A percentile compares a stretch with the other conserved stretches of the same genome.
phyloP scores from a whole-genome alignment of 1,139 yeast species.

The Pichia sp. region DNA sequence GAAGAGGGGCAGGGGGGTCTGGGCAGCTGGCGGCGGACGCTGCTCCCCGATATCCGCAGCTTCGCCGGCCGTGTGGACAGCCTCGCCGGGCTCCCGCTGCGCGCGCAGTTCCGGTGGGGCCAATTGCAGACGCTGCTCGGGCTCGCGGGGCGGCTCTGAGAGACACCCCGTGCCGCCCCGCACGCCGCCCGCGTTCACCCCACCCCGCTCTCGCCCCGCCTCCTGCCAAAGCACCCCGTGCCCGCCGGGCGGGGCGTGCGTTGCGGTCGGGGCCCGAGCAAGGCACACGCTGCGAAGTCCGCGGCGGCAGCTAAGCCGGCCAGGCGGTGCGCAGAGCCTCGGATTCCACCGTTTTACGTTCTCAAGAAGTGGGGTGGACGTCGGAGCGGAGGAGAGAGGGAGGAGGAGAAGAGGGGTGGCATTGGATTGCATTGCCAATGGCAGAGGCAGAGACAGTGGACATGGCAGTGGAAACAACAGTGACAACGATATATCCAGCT shows the following conservation, averaged over 20 bases:
- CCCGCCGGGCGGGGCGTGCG: not conserved
- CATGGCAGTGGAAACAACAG: too few species aligned
- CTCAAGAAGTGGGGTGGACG: not conserved
- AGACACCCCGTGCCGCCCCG: not conserved
- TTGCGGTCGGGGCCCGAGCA: not conserved
- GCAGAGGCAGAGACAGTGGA: too few species aligned
- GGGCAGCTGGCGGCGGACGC: not conserved
- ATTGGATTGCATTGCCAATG: too few species aligned
- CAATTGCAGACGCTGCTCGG: not conserved
- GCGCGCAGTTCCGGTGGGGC: not conserved
- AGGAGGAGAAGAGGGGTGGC: too few species aligned
- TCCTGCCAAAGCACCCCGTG: not conserved
- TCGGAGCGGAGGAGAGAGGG: too few species aligned
- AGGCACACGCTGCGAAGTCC: too few species aligned
- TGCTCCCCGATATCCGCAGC: not conserved
- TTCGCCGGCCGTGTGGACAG: not conserved
- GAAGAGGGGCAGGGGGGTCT: too few species aligned
- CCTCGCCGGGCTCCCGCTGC: not conserved
- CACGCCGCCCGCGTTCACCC: not conserved
- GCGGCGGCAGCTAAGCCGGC: too few species aligned
- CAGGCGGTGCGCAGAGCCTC: not conserved
- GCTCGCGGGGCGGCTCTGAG: not conserved
- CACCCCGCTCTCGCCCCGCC: not conserved
- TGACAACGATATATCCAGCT: too few species aligned
- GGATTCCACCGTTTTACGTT: not conserved